Conservation (phyloP, 2,329 filamentous ascomycete species). For the Pleurostoma richardsiae region DNA sequence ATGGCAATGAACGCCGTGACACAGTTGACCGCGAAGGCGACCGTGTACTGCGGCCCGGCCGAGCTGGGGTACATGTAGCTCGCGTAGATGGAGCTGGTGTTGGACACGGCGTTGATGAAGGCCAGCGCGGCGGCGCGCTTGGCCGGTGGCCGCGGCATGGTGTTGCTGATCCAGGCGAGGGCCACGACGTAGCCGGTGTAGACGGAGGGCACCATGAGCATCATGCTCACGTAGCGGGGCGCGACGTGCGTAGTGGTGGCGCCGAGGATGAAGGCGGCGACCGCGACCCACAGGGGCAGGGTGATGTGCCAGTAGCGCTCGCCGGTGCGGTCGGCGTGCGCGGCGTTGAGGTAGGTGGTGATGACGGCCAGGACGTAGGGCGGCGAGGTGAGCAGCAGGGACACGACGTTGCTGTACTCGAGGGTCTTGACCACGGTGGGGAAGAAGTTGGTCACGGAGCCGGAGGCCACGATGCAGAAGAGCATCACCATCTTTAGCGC, state of each 20-base stretch:
- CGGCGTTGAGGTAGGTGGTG: constrained; percentile 59
- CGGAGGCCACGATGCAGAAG: constrained; percentile 48
- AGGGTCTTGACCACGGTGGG: constrained; percentile 66
- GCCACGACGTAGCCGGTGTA: constrained; percentile 65
- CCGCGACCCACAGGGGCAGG: constrained; percentile 54
- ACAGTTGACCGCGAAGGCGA: constrained; percentile 66
- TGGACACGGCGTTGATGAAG: constrained; percentile 70
- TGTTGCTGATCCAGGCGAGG: constrained; percentile 72
- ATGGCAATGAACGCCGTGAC: constrained; percentile 60
- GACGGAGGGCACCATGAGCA: constrained; percentile 63
- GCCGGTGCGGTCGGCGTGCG: constrained; percentile 66
- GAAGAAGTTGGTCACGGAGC: constrained; percentile 64
- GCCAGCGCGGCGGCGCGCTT: constrained; percentile 68
- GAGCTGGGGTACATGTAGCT: constrained; percentile 60
- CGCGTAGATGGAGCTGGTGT: constrained; percentile 65
- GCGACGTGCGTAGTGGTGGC: constrained; percentile 55
- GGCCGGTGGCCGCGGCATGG: constrained; percentile 68
- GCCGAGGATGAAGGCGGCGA: constrained; percentile 63
- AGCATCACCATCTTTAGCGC: constrained; percentile 42
- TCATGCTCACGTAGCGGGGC: constrained; percentile 65
- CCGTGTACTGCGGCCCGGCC: constrained; percentile 35
- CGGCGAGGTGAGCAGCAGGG: constrained; percentile 60
- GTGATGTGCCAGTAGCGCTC: constrained; percentile 67
- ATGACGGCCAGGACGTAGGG: constrained; percentile 60
- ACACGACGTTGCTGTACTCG: constrained; percentile 53